Percentiles rank a stretch among this genome's conserved stretches.
Evolutionary conservation across 2,329 filamentous ascomycete species (phyloP).

Genomic region (Nemania sp.): DNA sequence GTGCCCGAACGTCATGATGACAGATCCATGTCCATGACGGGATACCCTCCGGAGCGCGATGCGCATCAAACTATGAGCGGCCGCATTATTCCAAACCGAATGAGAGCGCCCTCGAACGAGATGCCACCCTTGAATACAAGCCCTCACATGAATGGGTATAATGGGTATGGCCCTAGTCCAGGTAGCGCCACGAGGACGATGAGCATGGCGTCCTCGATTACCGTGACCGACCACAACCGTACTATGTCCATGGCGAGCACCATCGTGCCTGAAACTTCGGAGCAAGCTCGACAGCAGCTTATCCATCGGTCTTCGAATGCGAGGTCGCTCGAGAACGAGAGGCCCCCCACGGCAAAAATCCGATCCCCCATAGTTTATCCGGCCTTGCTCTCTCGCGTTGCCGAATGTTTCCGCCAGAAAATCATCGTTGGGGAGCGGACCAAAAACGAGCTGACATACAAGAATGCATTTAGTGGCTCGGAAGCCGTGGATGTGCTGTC

Average conservation of each 20-base stretch:
- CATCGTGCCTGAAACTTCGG: conserved; percentile 65
- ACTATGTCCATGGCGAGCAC: conserved; percentile 95
- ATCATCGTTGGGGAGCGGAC: conserved; percentile 85
- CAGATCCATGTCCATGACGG: conserved; percentile 94
- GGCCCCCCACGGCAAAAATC: conserved; percentile 64
- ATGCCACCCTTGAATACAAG: conserved; percentile 43
- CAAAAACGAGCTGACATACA: conserved; percentile 97
- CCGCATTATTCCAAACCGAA: conserved; percentile 80
- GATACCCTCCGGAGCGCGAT: conserved; percentile 74
- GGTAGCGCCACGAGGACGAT: conserved; percentile 63
- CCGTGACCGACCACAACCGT: conserved; percentile 55
- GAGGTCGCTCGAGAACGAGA: conserved; percentile 58
- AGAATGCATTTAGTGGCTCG: conserved; percentile 93
- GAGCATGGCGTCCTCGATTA: conserved; percentile 63
- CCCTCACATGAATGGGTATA: conserved; percentile 37
- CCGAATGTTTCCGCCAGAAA: conserved; percentile 87
- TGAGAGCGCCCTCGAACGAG: conserved; percentile 52
- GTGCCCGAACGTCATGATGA: conserved; percentile 93
- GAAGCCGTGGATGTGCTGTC: conserved; percentile 95
- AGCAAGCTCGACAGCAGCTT: conserved; percentile 57
- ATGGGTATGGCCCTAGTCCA: conserved; percentile 50
- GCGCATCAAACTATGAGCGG: conserved; percentile 93
- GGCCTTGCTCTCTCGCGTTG: conserved; percentile 89
- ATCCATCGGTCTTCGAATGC: conserved; percentile 61
- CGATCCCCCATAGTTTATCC: conserved; percentile 89